These are phyloP conservation scores for Diplogelasinospora grovesii DNA, from an alignment of 495 filamentous ascomycete genomes.

Conservation along the genomic window DNA sequence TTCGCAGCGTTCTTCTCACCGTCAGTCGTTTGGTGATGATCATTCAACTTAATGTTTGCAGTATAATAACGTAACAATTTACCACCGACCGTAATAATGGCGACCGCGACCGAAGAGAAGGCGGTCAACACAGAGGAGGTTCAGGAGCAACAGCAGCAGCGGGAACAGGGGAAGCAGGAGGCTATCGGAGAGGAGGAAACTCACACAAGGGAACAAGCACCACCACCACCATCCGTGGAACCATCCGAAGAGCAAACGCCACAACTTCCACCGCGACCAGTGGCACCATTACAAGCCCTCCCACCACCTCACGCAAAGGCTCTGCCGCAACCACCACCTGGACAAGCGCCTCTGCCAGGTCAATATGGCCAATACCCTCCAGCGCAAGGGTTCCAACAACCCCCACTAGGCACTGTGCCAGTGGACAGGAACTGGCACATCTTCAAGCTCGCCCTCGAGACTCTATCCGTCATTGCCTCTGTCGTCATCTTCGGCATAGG, in stretches of 20 bases:
- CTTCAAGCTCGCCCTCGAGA: constrained; percentile 25
- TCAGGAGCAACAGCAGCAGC: too few relatives aligned
- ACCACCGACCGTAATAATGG: too few relatives aligned
- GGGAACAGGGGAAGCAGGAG: neutral
- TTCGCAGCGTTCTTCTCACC: too few relatives aligned
- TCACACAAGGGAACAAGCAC: too few relatives aligned
- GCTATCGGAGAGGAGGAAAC: neutral
- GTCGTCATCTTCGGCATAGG: constrained; percentile 26
- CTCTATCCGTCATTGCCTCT: constrained; percentile 17
- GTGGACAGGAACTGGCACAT: constrained; percentile 20
- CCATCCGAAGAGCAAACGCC: neutral
- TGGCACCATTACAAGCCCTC: neutral
- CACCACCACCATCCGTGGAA: neutral
- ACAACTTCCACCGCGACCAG: neutral
- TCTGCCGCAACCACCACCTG: neutral
- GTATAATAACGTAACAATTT: too few relatives aligned
- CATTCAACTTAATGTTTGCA: too few relatives aligned
- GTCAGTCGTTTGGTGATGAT: too few relatives aligned
- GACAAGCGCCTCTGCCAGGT: too few relatives aligned
- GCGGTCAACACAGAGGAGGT: too few relatives aligned
- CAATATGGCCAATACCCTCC: too few relatives aligned
- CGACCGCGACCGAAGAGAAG: neutral
- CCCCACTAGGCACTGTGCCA: neutral
- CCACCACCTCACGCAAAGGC: neutral
- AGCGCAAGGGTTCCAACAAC: too few relatives aligned